phyloP scores from a whole-genome alignment of 2,329 filamentous ascomycete genomes.

The Aspergillus alliaceus region DNA sequence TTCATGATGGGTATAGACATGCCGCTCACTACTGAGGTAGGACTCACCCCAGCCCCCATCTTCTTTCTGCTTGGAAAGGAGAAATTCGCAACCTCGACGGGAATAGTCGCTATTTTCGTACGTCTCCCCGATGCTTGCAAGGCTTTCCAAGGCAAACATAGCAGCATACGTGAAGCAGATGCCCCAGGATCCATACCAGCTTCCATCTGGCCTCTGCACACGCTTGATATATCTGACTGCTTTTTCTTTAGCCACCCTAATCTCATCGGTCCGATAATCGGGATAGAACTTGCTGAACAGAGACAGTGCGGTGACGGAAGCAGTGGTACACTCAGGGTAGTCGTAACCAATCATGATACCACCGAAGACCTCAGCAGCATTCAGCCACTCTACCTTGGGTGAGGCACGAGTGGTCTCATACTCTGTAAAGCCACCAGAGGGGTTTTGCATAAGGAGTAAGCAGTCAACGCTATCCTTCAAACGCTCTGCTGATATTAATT shows the following conservation, averaged over 20 bases:
- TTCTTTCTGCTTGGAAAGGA: slow-evolving; percentile 77
- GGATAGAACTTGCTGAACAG: slow-evolving; percentile 82
- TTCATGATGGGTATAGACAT: slow-evolving; percentile 72
- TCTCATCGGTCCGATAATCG: slow-evolving; percentile 73
- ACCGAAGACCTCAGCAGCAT: slow-evolving; percentile 94
- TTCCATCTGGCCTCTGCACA: slow-evolving; percentile 76
- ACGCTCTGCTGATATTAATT: slow-evolving; percentile 71
- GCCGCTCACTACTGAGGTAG: slow-evolving; percentile 79
- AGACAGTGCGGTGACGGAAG: slow-evolving; percentile 82
- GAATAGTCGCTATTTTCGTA: slow-evolving; percentile 72
- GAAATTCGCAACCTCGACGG: slow-evolving; percentile 77
- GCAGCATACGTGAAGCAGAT: slow-evolving; percentile 97
- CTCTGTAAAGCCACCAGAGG: slow-evolving; percentile 80
- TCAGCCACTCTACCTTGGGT: slow-evolving; percentile 77
- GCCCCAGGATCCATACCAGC: slow-evolving; percentile 97
- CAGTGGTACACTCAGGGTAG: slow-evolving; percentile 96
- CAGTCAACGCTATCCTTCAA: slow-evolving; percentile 89
- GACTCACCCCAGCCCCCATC: slow-evolving; percentile 98
- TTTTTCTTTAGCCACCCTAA: slow-evolving; percentile 67
- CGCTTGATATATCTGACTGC: slow-evolving; percentile 82
- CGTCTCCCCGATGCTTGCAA: slow-evolving; percentile 77
- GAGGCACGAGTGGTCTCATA: slow-evolving; percentile 84
- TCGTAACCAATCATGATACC: slow-evolving; percentile 99
- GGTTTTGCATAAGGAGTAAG: slow-evolving; percentile 86
- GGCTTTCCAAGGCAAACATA: slow-evolving; percentile 92